Percentiles rank a stretch among this genome's conserved stretches.
phyloP scores from a whole-genome alignment of 2,329 filamentous ascomycete species.

The Aspergillus piperis region DNA sequence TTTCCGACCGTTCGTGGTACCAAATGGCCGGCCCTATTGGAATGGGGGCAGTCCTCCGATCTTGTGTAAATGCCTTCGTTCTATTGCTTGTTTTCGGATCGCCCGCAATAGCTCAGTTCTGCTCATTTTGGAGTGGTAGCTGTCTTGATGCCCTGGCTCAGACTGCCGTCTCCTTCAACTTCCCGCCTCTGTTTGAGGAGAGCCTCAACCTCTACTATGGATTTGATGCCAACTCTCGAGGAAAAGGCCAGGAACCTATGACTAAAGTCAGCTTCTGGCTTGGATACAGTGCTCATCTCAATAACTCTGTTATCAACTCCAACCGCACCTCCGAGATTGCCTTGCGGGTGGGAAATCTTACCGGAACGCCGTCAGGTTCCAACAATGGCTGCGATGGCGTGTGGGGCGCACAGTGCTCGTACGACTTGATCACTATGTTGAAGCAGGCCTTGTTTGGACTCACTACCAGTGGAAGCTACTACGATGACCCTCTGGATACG shows the following conservation, averaged over 20 bases:
- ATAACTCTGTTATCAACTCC: conserved; percentile 27
- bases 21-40: conserved; percentile 24
- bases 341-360: conserved; percentile 40
- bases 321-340: conserved; percentile 42
- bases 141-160: conserved; percentile 44
- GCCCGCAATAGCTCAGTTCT: conserved; percentile 32
- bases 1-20: conserved; percentile 4
- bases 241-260: conserved; percentile 36
- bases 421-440: conserved; percentile 32
- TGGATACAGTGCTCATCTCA: conserved; percentile 33
- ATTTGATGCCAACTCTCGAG: conserved; percentile 35
- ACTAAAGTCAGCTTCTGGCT: conserved; percentile 42
- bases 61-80: conserved; percentile 22
- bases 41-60: conserved; percentile 17
- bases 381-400: conserved; percentile 43
- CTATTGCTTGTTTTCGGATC: conserved; percentile 24
- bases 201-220: conserved; percentile 38
- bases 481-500: conserved; percentile 32
- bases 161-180: conserved; percentile 35
- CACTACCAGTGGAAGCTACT: conserved; percentile 28
- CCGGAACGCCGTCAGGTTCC: conserved; percentile 34
- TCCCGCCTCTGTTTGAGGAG: conserved; percentile 37
- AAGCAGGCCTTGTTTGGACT: conserved; percentile 31
- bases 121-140: conserved; percentile 36
- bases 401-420: conserved; percentile 37